Percentiles rank a stretch among this genome's conserved stretches.
phyloP scores from a whole-genome alignment of 192 early-diverging fungal species.

The Rhizoclosmatium sp. region DNA sequence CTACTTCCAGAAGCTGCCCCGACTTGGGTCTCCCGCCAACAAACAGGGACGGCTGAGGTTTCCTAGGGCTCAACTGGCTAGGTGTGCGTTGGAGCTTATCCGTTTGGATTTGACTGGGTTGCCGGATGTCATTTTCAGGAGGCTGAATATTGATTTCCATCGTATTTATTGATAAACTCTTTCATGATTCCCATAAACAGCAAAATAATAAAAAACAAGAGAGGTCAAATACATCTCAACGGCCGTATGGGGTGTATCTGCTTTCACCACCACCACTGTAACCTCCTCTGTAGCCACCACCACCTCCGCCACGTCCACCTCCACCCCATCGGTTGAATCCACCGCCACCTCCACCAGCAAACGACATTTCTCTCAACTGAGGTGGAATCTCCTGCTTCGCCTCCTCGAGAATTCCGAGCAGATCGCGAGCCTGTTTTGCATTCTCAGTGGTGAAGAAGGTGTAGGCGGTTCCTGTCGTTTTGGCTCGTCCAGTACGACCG shows the following conservation, averaged over 20 bases:
- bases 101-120: too few species aligned
- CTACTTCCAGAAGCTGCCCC: too few species aligned
- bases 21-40: too few species aligned
- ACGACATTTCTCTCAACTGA: slow-evolving; percentile 54
- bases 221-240: slow-evolving; percentile 4
- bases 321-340: slow-evolving; percentile 47
- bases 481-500: slow-evolving; percentile 70
- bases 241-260: slow-evolving; percentile 45
- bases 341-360: slow-evolving; percentile 52
- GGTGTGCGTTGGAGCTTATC: too few species aligned
- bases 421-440: slow-evolving; percentile 55
- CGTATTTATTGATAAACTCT: too few species aligned
- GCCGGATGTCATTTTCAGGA: too few species aligned
- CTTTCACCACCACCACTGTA: slow-evolving; percentile 55
- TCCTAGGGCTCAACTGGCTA: too few species aligned
- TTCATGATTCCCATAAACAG: too few species aligned
- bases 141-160: too few species aligned
- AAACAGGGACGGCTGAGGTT: too few species aligned
- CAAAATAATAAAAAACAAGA: too few species aligned
- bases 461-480: slow-evolving; percentile 63
- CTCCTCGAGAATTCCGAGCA: slow-evolving; percentile 64
- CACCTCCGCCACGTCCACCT: slow-evolving; percentile 52
- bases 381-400: slow-evolving; percentile 65
- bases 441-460: slow-evolving; percentile 69
- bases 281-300: slow-evolving; percentile 61